Evolutionary conservation across 768 basidiomycete genomes (phyloP), one percentile per base, ranked within the genome.

Genomic region (Leccinum subgranulosum): DNA sequence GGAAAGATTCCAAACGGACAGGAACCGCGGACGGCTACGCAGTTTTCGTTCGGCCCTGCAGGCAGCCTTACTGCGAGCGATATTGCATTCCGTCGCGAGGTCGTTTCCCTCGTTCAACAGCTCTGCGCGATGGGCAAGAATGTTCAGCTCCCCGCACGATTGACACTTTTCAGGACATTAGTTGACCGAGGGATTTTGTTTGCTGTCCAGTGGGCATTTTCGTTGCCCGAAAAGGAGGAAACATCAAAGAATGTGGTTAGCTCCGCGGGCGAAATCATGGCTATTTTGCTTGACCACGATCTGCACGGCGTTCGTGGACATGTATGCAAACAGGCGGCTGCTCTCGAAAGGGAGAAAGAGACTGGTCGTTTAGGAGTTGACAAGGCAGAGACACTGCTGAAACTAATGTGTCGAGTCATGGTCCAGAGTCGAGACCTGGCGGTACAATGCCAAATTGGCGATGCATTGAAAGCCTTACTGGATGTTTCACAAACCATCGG

Each of bases 61-160:
- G 83, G 82, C 53, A 74, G 80, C 51, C 75, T 85, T 43, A 74
- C 79, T n/a, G 81, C 81, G 50, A 77, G 76, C 21, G 85, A 86
- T 34, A 73, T 84, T 52, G 72, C 68, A 29, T 79, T 83, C 34
- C 84, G 87, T 60, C 82, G 84, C 33, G 90, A 95, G 64, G 89
- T 94, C 27, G 82, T 98, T 49, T 74, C 88, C 46, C 86, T 99
- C 60, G 79, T 99, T 48, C 94, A 97, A 65, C 94, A 98, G 63
- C 83, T 98, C 9, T 91, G 92, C 66, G 80, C 87, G 56, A 95
- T 99, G 91, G 94, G 92, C 58, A 99, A 98, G 81, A 94, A 94
- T 68, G 88, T 98, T 9, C 96, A 98, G 69, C 79, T 97, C 17
- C 87, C 90, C 15, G 83, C 88, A 15, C 89, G 97, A 36, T 80